phyloP scores from a whole-genome alignment of 2,329 filamentous ascomycete genomes.

The Periconia sp. region DNA sequence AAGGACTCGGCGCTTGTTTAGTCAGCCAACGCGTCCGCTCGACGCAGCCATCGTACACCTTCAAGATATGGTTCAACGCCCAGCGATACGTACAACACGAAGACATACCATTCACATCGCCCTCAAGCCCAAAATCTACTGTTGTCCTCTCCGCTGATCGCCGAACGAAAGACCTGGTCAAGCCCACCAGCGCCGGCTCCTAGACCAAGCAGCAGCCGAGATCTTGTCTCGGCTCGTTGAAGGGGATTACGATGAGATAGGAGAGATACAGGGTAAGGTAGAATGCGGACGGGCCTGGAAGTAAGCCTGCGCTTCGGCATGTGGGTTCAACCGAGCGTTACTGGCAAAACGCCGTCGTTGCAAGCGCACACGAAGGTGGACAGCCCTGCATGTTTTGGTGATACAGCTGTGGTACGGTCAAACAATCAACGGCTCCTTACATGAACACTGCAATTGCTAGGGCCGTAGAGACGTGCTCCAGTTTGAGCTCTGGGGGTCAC shows the following conservation, averaged over 20 bases:
- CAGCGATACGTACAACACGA: too few relatives aligned
- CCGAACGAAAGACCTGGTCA: slow-evolving; percentile 3
- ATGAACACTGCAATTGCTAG: slow-evolving; percentile 4
- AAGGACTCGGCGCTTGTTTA: neutral
- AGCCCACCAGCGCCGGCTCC: slow-evolving; percentile 4
- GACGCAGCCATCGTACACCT: neutral
- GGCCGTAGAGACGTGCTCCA: neutral
- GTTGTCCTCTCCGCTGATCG: slow-evolving; percentile 5
- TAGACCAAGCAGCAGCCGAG: slow-evolving; percentile 4
- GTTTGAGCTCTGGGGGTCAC: too few relatives aligned
- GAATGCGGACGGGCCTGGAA: slow-evolving; percentile 1
- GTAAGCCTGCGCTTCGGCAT: neutral
- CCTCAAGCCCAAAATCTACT: neutral
- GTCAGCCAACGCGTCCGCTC: slow-evolving; percentile 3
- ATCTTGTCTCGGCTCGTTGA: neutral
- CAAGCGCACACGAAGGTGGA: neutral
- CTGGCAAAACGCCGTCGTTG: neutral
- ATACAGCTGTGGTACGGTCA: neutral
- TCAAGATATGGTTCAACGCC: slow-evolving; percentile 1
- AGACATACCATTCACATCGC: neutral
- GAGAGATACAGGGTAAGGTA: neutral
- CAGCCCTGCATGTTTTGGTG: neutral
- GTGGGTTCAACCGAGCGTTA: slow-evolving; percentile 1
- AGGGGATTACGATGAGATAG: neutral
- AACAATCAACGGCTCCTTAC: slow-evolving; percentile 1